Percentiles rank a stretch among this genome's conserved stretches.
Evolutionary conservation across 2,329 filamentous ascomycete species (phyloP).

Genomic region (Helotiales sp.): DNA sequence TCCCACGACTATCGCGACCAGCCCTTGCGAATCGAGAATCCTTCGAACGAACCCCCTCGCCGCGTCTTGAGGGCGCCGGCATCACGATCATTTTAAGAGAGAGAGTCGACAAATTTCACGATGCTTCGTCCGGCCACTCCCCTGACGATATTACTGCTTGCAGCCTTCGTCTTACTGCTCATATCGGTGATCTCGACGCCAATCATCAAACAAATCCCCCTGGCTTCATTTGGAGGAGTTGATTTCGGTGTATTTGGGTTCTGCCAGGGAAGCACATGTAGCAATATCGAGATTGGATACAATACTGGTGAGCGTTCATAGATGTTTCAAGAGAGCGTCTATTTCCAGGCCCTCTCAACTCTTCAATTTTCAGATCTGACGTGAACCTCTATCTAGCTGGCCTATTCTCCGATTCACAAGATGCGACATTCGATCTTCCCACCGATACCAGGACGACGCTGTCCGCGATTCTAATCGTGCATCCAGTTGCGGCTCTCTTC

Average conservation of each 20-base stretch:
- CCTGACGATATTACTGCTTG: conserved; percentile 79
- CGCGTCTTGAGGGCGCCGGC: conserved; percentile 49
- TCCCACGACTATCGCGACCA: conserved; percentile 1
- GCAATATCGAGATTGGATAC: conserved; percentile 79
- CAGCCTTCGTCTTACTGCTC: conserved; percentile 81
- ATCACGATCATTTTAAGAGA: conserved; percentile 23
- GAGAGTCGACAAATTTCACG: conserved; percentile 30
- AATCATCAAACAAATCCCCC: conserved; percentile 79
- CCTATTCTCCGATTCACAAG: conserved; percentile 27
- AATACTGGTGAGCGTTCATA: conserved; percentile 64
- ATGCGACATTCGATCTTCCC: conserved; percentile 55
- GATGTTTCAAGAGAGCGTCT: not conserved
- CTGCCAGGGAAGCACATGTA: conserved; percentile 69
- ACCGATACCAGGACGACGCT: conserved; percentile 58
- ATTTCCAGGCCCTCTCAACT: not conserved
- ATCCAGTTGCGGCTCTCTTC: conserved; percentile 85
- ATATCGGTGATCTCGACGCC: conserved; percentile 90
- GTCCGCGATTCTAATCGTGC: conserved; percentile 88
- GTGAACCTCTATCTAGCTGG: conserved; percentile 19
- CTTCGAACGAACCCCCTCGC: conserved; percentile 25
- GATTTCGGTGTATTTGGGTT: conserved; percentile 93
- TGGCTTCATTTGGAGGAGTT: conserved; percentile 74
- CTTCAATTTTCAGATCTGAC: conserved; percentile 10
- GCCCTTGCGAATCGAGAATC: conserved; percentile 15
- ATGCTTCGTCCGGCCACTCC: conserved; percentile 88